Evolutionary conservation across 495 filamentous ascomycete species (phyloP), one percentile per base, ranked within the genome.

Genomic region (Aspergillus hancockii): DNA sequence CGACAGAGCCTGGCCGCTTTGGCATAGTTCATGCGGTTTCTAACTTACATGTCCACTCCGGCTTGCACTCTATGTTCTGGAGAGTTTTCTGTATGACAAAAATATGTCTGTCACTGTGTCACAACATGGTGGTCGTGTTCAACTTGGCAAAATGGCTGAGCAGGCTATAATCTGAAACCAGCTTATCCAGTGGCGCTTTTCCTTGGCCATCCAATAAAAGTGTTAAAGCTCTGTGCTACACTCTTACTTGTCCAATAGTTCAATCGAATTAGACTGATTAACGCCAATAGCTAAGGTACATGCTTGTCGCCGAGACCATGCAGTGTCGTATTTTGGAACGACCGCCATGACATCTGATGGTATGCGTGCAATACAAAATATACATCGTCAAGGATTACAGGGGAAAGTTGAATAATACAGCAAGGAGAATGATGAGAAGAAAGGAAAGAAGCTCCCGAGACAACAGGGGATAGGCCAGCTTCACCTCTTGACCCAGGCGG

Each of bases 401-500:
- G 54, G 59, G 43, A 47, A 56, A 38, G 43, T 61, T 38, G 52
- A 63, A 69, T 67, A 66, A 69, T 69, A 69, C 64, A 72, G 38
- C 51, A 56, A 61, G 57, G 43, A 43, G 43, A 18, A 55, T 54
- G 64, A 58, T 40, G 50, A 59, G 64, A 57, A 30, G 30, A 57
- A 54, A 63, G 19, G 45, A 55, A 54, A 61, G 58, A 45, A 60
- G 14, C 52, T 40, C 51, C 50, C 50, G 28, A 49, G 45, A 54
- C 40, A 47, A 51, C 13, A 60, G 61, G 47, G 59, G 65, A 63
- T 40, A 49, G 43, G 56, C 47, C 61, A 34, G 47, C 61, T 67
- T 76, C 67, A 83, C 64, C 81, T 71, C 85, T 97, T 97, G 79
- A 98, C 93, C 94, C 94, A 99, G 62, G 95, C 82, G 55, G 93